Evolutionary conservation across 768 basidiomycete species (phyloP), one percentile per base, ranked within the genome.

Genomic region (Lactarius trivialis): DNA sequence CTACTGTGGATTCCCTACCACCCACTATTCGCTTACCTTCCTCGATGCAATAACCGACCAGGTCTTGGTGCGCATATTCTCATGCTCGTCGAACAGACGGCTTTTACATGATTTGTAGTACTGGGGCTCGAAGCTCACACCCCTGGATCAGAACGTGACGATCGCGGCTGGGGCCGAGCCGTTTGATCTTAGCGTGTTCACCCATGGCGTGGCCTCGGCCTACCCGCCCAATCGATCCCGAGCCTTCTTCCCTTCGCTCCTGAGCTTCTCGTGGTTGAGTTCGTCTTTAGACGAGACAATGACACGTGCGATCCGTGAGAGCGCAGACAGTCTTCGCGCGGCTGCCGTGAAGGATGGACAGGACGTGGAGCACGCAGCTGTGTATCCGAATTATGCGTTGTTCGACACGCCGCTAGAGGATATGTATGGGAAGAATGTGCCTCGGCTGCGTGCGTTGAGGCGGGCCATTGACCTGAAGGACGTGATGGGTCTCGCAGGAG

Each of bases 401-500:
- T 45, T 45, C 5, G 21, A 45, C 12, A 45, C 21, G 21, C 21
- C 43, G 4, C 21, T 45, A 2, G 21, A 45, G 21, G 43, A 45
- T 6, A 45, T 45, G 26, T 67, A 67, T 43, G 66, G 67, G 0
- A 5, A 19, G 6, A 67, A 67, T 45, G 19, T 67, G 19, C 34
- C 19, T 2, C 32, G 58, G 43, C 33, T 65, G 54, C 36, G 53
- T 11, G 33, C 49, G 9, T 17, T 67, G 19, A 36, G 28, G 45
- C 21, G 7, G 8, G 12, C 32, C 19, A 24, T 53, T 24, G 68
- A 68, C 41, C 68, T 66, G 3, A 32, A 61, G 34, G 53, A 61
- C 33, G 62, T 68, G 14, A 68, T 68, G 68, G 54, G 57, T 8
- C 55, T 68, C 1, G 56, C 66, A 0, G 68, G 68, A 15, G 68